phyloP scores from a whole-genome alignment of 108 stramenopile species.

The Cyclostephanos invisitatus region DNA sequence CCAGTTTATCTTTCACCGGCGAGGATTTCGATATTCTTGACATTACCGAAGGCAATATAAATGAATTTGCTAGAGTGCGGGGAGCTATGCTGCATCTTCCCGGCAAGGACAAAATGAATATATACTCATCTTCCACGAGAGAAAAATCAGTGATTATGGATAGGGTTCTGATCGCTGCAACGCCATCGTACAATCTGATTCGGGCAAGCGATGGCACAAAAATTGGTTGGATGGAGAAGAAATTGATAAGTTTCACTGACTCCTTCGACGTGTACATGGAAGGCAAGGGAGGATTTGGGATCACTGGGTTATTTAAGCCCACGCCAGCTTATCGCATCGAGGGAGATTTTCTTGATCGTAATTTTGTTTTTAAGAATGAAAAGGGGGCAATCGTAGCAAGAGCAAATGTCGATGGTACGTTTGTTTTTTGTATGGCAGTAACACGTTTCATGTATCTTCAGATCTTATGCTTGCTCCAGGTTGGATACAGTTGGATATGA shows the following conservation, averaged over 20 bases:
- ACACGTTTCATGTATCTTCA: neutral
- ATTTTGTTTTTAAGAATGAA: constrained; percentile 65
- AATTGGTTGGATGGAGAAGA: constrained; percentile 82
- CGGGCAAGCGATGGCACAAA: constrained; percentile 51
- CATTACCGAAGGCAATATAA: constrained; percentile 19
- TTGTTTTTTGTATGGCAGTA: neutral
- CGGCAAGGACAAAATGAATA: constrained; percentile 75
- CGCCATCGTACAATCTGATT: constrained; percentile 73
- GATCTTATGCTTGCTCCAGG: constrained; percentile 9
- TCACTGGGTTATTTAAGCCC: constrained; percentile 63
- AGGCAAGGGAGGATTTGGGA: constrained; percentile 50
- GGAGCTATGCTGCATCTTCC: constrained; percentile 83
- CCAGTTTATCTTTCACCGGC: constrained; percentile 58
- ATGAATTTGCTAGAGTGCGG: constrained; percentile 53
- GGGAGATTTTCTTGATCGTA: constrained; percentile 79
- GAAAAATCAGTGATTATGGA: constrained; percentile 51
- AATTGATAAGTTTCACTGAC: constrained; percentile 61
- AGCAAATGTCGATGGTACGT: constrained; percentile 52
- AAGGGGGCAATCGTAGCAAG: constrained; percentile 66
- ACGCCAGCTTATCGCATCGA: constrained; percentile 62
- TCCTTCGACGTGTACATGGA: constrained; percentile 79
- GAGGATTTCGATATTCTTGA: constrained; percentile 80
- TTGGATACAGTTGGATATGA: constrained; percentile 69
- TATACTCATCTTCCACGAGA: constrained; percentile 26
- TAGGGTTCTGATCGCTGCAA: constrained; percentile 63